Evolutionary conservation across 148 eudicot genomes (phyloP).

Genomic region (Pouteria glomerata): DNA sequence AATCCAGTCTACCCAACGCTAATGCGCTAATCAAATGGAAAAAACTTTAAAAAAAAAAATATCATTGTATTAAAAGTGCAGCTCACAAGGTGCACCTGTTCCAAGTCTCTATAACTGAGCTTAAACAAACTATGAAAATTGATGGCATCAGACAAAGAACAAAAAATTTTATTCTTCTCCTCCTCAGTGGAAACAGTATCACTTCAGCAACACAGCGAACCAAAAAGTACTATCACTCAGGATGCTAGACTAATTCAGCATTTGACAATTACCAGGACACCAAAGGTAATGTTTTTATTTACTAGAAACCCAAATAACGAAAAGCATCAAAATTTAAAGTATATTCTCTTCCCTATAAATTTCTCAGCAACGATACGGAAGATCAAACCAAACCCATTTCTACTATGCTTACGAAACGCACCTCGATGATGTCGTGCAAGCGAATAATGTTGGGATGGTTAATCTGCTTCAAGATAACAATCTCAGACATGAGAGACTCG

Average conservation of each 20-base stretch:
- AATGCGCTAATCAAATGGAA: too few relatives aligned
- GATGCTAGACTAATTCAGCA: too few relatives aligned
- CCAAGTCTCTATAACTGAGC: neutral
- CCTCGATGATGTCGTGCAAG: constrained; percentile 83
- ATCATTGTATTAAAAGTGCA: neutral
- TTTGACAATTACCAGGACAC: too few relatives aligned
- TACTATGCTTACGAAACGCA: constrained; percentile 4
- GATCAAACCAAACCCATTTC: neutral
- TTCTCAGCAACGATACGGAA: neutral
- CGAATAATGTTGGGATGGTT: constrained; percentile 80
- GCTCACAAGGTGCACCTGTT: neutral
- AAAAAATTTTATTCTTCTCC: too few relatives aligned
- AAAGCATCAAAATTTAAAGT: neutral
- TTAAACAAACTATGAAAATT: neutral
- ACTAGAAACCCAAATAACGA: neutral
- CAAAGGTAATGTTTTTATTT: neutral
- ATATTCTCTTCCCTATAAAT: neutral
- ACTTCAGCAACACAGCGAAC: too few relatives aligned
- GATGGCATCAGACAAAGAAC: neutral
- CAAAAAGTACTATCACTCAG: too few relatives aligned
- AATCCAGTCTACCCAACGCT: neutral
- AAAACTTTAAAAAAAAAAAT: too few relatives aligned
- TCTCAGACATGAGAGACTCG: constrained; percentile 82
- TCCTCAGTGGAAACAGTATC: too few relatives aligned
- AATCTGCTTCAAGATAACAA: constrained; percentile 67